Conservation (phyloP, 176 grass and related monocot species). For the Zoysia pacifica region DNA sequence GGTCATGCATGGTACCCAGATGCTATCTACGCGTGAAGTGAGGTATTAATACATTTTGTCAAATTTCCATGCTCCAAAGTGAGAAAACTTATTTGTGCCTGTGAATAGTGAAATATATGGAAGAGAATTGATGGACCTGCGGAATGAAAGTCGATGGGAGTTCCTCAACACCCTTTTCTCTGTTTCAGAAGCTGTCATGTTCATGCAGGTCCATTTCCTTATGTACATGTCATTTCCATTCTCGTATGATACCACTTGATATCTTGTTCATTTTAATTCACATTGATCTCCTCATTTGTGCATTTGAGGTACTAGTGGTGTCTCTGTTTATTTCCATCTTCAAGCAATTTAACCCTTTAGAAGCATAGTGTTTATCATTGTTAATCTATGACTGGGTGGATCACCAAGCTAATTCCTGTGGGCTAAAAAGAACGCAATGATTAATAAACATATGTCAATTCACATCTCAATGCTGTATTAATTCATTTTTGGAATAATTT, state of each 20-base stretch:
- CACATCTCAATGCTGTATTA: conserved; percentile 20
- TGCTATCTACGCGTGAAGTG: conserved; percentile 83
- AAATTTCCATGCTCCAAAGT: not conserved
- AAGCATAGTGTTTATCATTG: conserved; percentile 29
- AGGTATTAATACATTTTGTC: conserved; percentile 54
- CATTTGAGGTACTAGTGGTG: not conserved
- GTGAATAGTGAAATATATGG: conserved; percentile 93
- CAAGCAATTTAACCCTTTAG: conserved; percentile 9
- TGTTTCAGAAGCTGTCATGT: conserved; percentile 99
- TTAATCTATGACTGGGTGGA: conserved; percentile 8
- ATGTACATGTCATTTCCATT: conserved; percentile 16
- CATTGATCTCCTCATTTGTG: not conserved
- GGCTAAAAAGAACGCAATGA: not conserved
- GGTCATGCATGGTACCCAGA: conserved; percentile 95
- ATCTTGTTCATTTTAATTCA: conserved; percentile 16
- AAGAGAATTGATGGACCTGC: conserved; percentile 92
- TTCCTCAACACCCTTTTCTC: conserved; percentile 99
- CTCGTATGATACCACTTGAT: conserved; percentile 12
- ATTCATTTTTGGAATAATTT: conserved; percentile 3
- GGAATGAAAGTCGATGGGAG: conserved; percentile 91
- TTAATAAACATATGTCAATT: conserved; percentile 17
- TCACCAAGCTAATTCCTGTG: conserved; percentile 13
- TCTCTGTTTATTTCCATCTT: conserved; percentile 19
- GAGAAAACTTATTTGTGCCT: conserved; percentile 32
- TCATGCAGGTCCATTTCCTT: conserved; percentile 78